Base-by-base conservation (phyloP, 2,329 filamentous ascomycete species). In the Penicillium sp. region DNA sequence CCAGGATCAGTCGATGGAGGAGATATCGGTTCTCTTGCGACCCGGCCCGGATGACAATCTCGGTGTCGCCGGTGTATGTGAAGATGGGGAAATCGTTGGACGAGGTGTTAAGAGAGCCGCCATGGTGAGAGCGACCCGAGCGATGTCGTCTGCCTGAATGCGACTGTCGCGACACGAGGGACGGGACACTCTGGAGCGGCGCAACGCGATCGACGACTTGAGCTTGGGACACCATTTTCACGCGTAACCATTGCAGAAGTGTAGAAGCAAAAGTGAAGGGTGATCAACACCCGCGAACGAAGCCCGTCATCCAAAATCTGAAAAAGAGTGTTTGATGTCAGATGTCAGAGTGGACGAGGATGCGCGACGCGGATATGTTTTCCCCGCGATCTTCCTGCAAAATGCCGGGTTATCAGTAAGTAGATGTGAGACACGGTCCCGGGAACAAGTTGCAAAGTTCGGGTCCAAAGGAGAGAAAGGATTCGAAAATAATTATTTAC, bases 41-140 rank as follows among this genome's bases (percentile, higher is more conserved):
- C 43, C 85, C 79, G 11, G 81, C 78, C 62, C 77, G 79, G 60
- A 96, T 80, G 45, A 91, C 64, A 52, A 97, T 89, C 70, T 97
- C 91, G 61, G 96, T 89, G 69, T 97, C 90, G 63, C 91, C 91
- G 29, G 87, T 91, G 60, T 90, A 85, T 40, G 83, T 84, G 69
- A 96, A 97, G 63, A 94, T 74, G 18, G 91, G 91, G 59, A 96
- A 97, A 66, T 96, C 90, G 66, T 96, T 96, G 64, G 87, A 86
- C 34, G 86, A 80, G 20, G 81, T 72, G 62, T 85, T 83, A 14
- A 81, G 79, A 27, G 77, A 74, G 51, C 84, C 84, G 47, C 88
- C 88, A 60, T 85, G 81, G 64, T 93, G 87, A 39, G 88, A 93
- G 52, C 88, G 85, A 65, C 86, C 85, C 62, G 89, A 87, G 58